phyloP scores from a whole-genome alignment of 768 basidiomycete species.

The Mycena rosella region DNA sequence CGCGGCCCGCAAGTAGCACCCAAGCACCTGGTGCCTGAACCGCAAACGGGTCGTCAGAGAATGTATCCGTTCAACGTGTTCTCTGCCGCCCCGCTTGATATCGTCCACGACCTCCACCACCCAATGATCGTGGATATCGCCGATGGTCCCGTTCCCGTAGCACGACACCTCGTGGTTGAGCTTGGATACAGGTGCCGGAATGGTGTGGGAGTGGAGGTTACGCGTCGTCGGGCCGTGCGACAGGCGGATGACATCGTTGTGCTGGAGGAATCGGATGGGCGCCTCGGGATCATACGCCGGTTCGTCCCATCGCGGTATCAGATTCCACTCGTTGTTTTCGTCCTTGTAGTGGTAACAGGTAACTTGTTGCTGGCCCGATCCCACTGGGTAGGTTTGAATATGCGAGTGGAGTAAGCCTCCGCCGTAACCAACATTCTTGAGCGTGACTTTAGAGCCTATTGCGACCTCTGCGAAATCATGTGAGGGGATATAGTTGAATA shows the following conservation, averaged over 20 bases:
- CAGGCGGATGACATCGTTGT: constrained; percentile 86
- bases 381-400: constrained; percentile 93
- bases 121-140: constrained; percentile 94
- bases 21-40: constrained; percentile 80
- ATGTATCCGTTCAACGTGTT: constrained; percentile 78
- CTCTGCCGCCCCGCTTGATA: constrained; percentile 70
- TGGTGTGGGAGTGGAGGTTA: constrained; percentile 92
- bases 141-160: constrained; percentile 92
- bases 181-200: constrained; percentile 91
- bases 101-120: constrained; percentile 95
- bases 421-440: constrained; percentile 98
- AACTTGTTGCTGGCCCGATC: constrained; percentile 94
- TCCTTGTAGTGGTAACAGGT: constrained; percentile 99
- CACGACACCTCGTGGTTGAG: constrained; percentile 92
- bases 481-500: constrained; percentile 10
- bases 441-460: constrained; percentile 88
- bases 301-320: constrained; percentile 88
- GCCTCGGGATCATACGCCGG: constrained; percentile 73
- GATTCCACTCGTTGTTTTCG: constrained; percentile 92
- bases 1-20: constrained; percentile 92
- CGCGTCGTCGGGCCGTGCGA: constrained; percentile 86
- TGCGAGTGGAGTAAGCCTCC: constrained; percentile 98
- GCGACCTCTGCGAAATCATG: constrained; percentile 74
- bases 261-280: constrained; percentile 75
- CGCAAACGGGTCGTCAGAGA: constrained; percentile 92